Evolutionary conservation across 148 eudicot species (phyloP), one percentile per base, ranked within the genome.

Genomic region (Camellia lanceoleosa): DNA sequence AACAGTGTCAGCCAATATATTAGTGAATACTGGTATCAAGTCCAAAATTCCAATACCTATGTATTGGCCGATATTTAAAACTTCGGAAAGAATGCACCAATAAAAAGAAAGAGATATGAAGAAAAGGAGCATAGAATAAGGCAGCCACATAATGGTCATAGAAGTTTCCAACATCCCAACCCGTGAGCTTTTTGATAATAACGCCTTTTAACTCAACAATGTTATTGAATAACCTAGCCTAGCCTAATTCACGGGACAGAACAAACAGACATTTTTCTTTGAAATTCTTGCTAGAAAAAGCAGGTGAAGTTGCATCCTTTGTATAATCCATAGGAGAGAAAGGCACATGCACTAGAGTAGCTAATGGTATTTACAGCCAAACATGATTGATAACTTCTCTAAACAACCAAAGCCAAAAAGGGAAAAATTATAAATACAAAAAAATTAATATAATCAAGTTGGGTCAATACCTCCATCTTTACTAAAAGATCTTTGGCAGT

Each of bases 401-500:
- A 9, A 23, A 59, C 19, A 67, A 69, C 43, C 62, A 12, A 74
- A 73, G 7, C 14, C 62, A 46, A 16, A 75, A 41, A 68, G 64
- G 44, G 11, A 49, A 78, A 55, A 77, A 30, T 20, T 18, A 19
- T 5, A 44, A 47, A 30, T 15, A 15, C 30, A 42, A 68, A 49
- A 4, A 58, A 61, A 38, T 47, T 18, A 41, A 52, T 16, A 64
- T 15, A 18, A 49, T n/a, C 55, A 74, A 58, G 61, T 30, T 5
- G 16, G 63, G 58, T 14, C 68, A 63, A 60, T 80, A 95, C 99
- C 97, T 93, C 97, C 90, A 95, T 85, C 81, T 88, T 87, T 5
- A 81, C 71, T 79, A 95, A 76, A 70, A 95, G 94, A 80, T 95
- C 97, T 77, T 89, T 85, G 74, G 97, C 94, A 63, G 83, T 89